phyloP scores from a whole-genome alignment of 2,329 filamentous ascomycete species.

The Cryphonectria naterciae region DNA sequence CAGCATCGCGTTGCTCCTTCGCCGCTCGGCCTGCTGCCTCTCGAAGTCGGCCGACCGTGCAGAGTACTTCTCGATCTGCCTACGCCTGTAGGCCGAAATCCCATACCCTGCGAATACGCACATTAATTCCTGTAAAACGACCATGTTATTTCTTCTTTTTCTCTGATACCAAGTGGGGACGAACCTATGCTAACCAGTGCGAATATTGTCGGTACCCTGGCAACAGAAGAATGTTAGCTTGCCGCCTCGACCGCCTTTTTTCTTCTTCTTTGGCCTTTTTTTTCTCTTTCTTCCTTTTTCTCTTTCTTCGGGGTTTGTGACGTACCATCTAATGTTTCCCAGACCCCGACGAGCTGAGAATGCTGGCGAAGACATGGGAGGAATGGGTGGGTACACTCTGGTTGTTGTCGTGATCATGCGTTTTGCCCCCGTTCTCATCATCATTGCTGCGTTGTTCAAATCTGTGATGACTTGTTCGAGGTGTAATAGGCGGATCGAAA shows the following conservation, averaged over 20 bases:
- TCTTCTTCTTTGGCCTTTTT: not conserved
- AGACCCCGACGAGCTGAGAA: slow-evolving; percentile 17
- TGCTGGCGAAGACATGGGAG: slow-evolving; percentile 14
- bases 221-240: not conserved
- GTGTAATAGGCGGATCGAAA: not conserved
- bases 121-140: slow-evolving; percentile 25
- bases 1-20: slow-evolving; percentile 46
- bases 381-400: slow-evolving; percentile 24
- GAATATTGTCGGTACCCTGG: slow-evolving; percentile 25
- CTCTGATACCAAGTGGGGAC: slow-evolving; percentile 6
- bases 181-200: slow-evolving; percentile 29
- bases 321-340: slow-evolving; percentile 19
- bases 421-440: slow-evolving; percentile 24
- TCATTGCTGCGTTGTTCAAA: slow-evolving; percentile 12
- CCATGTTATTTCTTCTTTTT: slow-evolving; percentile 20
- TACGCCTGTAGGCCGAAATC: slow-evolving; percentile 26
- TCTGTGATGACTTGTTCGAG: slow-evolving; percentile 1
- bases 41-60: slow-evolving; percentile 15
- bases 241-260: not conserved
- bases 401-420: slow-evolving; percentile 25
- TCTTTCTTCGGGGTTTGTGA: not conserved
- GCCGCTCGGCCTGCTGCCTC: slow-evolving; percentile 30
- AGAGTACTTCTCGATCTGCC: slow-evolving; percentile 20
- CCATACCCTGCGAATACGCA: slow-evolving; percentile 28
- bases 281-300: not conserved